These are phyloP conservation scores for Ceratocystis lukuohia DNA, from an alignment of 2,329 filamentous ascomycete genomes.

Conservation along the genomic window DNA sequence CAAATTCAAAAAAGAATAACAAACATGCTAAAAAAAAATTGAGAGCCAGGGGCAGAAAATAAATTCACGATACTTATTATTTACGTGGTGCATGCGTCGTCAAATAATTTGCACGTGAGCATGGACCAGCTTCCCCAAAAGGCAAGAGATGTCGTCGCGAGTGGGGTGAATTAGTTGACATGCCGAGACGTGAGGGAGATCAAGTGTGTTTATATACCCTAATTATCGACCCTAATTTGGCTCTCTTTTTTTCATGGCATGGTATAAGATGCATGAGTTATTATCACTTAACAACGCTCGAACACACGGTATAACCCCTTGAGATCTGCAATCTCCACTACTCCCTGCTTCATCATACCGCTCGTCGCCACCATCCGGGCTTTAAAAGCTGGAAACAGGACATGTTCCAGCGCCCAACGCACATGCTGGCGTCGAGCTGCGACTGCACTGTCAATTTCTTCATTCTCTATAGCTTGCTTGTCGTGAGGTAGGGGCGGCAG, in stretches of 20 bases:
- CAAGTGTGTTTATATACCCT: background rate
- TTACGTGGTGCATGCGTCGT: background rate
- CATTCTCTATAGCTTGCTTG: conserved; percentile 27
- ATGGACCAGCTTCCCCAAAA: background rate
- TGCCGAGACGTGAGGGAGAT: background rate
- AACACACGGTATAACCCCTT: conserved; percentile 92
- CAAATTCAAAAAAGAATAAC: background rate
- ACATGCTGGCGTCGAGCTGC: conserved; percentile 53
- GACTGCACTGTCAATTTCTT: conserved; percentile 36
- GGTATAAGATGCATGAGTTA: background rate
- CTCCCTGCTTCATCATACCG: conserved; percentile 55
- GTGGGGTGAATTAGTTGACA: background rate
- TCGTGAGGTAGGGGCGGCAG: conserved; percentile 42
- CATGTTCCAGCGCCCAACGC: conserved; percentile 63
- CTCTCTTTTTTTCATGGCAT: background rate
- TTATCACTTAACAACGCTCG: conserved; percentile 61
- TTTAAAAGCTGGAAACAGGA: conserved; percentile 83
- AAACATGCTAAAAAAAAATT: background rate
- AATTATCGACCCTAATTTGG: background rate
- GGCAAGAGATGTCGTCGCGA: background rate
- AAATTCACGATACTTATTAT: background rate
- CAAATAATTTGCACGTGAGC: conserved; percentile 5
- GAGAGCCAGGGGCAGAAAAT: background rate
- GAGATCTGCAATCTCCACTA: conserved; percentile 79
- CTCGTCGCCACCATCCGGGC: conserved; percentile 70